These are phyloP conservation scores for Penicillium lagena DNA, from an alignment of 495 filamentous ascomycete species.

Conservation along the genomic window DNA sequence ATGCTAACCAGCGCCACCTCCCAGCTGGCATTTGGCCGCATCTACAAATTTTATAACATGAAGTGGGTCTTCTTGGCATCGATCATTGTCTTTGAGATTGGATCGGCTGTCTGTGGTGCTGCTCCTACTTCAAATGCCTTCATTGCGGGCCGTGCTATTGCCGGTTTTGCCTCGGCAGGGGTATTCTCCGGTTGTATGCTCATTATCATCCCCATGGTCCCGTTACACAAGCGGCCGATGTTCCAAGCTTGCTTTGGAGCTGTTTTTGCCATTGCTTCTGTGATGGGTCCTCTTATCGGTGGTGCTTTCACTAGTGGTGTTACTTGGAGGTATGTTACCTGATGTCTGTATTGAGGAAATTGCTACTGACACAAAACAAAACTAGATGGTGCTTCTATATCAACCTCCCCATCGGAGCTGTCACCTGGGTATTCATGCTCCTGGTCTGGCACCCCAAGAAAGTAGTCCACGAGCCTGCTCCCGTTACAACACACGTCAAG, in stretches of 20 bases:
- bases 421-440: conserved; percentile 34
- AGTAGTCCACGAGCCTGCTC: background rate
- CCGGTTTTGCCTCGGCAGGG: conserved; percentile 37
- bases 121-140: conserved; percentile 52
- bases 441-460: conserved; percentile 1
- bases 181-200: conserved; percentile 43
- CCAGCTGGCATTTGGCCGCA: conserved; percentile 37
- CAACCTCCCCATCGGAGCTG: conserved; percentile 51
- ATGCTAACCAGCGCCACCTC: conserved; percentile 37
- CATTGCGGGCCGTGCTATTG: conserved; percentile 56
- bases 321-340: conserved; percentile 12
- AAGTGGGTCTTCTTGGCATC: conserved; percentile 34
- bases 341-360: conserved; percentile 10
- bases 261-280: conserved; percentile 50
- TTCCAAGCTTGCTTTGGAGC: conserved; percentile 37
- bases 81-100: conserved; percentile 41
- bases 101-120: conserved; percentile 55
- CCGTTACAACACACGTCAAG: background rate
- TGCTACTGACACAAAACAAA: conserved; percentile 17
- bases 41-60: conserved; percentile 39
- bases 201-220: conserved; percentile 51
- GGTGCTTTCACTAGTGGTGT: conserved; percentile 18
- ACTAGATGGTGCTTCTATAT: conserved; percentile 57
- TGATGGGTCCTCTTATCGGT: conserved; percentile 32
- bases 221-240: conserved; percentile 45